Evolutionary conservation across 2,329 filamentous ascomycete genomes (phyloP).

Genomic region (Apiospora aurea): DNA sequence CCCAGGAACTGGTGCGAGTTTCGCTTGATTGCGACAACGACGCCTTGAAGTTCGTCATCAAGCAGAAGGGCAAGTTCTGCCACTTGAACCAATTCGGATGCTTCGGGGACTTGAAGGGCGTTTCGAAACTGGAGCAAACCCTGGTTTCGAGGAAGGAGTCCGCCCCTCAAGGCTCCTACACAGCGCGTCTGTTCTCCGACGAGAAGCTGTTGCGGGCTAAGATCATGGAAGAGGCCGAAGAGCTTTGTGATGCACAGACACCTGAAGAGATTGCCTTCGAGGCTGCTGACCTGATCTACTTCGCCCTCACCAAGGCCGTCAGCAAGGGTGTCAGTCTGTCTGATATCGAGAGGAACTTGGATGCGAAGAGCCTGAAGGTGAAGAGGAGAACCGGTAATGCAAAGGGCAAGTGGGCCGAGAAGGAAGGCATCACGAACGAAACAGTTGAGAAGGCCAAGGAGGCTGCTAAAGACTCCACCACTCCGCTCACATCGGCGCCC

Average conservation of each 20-base stretch:
- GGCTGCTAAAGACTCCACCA: slow-evolving; percentile 44
- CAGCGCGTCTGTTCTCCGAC: slow-evolving; percentile 89
- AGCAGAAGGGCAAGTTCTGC: slow-evolving; percentile 92
- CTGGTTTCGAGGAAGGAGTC: slow-evolving; percentile 81
- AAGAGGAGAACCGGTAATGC: slow-evolving; percentile 93
- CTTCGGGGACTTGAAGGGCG: slow-evolving; percentile 84
- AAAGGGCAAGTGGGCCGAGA: slow-evolving; percentile 90
- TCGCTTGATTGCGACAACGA: slow-evolving; percentile 93
- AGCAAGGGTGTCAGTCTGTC: slow-evolving; percentile 83
- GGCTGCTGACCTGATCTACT: slow-evolving; percentile 94
- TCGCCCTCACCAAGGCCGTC: slow-evolving; percentile 89
- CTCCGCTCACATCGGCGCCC: slow-evolving; percentile 44
- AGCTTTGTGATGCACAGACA: slow-evolving; percentile 85
- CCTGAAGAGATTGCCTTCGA: slow-evolving; percentile 91
- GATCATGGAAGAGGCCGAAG: slow-evolving; percentile 98
- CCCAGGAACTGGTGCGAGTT: slow-evolving; percentile 85
- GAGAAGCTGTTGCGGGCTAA: slow-evolving; percentile 89
- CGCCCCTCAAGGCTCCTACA: slow-evolving; percentile 91
- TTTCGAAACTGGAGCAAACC: slow-evolving; percentile 87
- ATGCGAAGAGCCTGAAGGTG: slow-evolving; percentile 94
- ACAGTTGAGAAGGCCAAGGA: slow-evolving; percentile 43
- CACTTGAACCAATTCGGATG: slow-evolving; percentile 92
- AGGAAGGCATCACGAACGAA: slow-evolving; percentile 69
- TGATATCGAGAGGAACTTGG: slow-evolving; percentile 90
- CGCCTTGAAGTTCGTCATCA: slow-evolving; percentile 87